phyloP scores from a whole-genome alignment of 371 early-diverging fungal species.

The Nematocida homosporus region DNA sequence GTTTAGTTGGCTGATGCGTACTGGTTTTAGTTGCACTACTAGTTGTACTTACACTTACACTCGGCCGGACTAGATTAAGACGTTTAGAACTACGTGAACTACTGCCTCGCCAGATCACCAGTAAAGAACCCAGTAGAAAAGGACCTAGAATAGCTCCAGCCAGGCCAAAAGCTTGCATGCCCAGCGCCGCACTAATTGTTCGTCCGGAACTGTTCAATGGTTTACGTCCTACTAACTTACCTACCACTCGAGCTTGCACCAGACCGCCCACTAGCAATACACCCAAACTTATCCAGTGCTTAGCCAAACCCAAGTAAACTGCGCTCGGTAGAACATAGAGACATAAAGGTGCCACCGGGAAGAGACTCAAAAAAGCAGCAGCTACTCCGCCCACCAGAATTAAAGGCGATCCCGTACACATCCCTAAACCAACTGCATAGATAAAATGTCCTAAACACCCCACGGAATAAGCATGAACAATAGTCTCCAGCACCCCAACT shows the following conservation, averaged over 20 bases:
- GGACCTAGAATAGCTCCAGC: slow-evolving; percentile 45
- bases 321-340: slow-evolving; percentile 11
- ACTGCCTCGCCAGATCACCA: background rate
- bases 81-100: too few species aligned
- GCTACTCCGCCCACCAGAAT: slow-evolving; percentile 6
- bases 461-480: slow-evolving; percentile 3
- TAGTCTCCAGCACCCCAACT: background rate
- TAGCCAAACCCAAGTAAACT: background rate
- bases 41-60: too few species aligned
- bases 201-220: background rate
- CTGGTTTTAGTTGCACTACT: too few species aligned
- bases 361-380: slow-evolving; percentile 8
- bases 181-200: slow-evolving; percentile 12
- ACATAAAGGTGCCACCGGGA: slow-evolving; percentile 22
- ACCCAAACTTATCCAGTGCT: too few species aligned
- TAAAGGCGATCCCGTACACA: slow-evolving; percentile 12
- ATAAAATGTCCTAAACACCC: slow-evolving; percentile 11
- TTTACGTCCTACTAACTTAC: background rate
- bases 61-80: too few species aligned
- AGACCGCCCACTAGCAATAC: background rate
- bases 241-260: background rate
- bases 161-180: slow-evolving; percentile 34
- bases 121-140: background rate
- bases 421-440: background rate
- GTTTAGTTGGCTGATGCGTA: too few species aligned